A percentile compares a stretch with the other conserved stretches of the same genome.
phyloP scores from a whole-genome alignment of 2,329 filamentous ascomycete genomes.

The Aspergillus sp. region DNA sequence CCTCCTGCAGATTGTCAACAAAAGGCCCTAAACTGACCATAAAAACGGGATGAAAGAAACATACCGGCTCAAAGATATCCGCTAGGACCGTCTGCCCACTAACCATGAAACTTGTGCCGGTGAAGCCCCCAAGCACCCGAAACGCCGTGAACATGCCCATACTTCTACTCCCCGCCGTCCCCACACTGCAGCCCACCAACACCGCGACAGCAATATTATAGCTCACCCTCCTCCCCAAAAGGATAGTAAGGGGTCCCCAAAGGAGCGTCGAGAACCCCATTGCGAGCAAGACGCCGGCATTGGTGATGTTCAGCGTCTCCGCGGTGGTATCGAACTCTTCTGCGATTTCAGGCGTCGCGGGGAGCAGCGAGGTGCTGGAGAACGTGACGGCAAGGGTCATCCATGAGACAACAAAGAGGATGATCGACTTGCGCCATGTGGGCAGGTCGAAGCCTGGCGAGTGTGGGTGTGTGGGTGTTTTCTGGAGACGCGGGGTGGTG shows the following conservation, averaged over 20 bases:
- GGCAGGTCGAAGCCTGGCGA: conserved; percentile 26
- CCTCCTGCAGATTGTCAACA: conserved; percentile 23
- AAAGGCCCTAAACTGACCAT: too few species aligned
- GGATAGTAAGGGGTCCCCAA: conserved; percentile 33
- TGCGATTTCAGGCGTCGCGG: conserved; percentile 43
- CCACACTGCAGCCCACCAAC: conserved; percentile 32
- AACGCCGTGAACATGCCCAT: conserved; percentile 38
- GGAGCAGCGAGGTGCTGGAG: conserved; percentile 44
- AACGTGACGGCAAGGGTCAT: conserved; percentile 44
- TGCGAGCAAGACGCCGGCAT: conserved; percentile 38
- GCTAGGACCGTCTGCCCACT: conserved; percentile 40
- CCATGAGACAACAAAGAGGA: conserved; percentile 45
- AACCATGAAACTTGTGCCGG: conserved; percentile 42
- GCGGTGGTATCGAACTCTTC: conserved; percentile 36
- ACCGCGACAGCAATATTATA: conserved; percentile 38
- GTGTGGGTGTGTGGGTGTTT: conserved; percentile 8
- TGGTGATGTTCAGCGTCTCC: conserved; percentile 38
- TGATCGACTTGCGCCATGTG: conserved; percentile 41
- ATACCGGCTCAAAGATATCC: conserved; percentile 41
- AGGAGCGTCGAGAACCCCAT: conserved; percentile 41
- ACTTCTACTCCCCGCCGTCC: conserved; percentile 32
- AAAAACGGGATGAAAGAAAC: background rate
- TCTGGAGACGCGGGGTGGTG: conserved; percentile 1
- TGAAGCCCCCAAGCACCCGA: conserved; percentile 36
- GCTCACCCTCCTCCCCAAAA: conserved; percentile 31